Evolutionary conservation across 768 basidiomycete genomes (phyloP).

Genomic region (Porpolomopsis calyptriformis): DNA sequence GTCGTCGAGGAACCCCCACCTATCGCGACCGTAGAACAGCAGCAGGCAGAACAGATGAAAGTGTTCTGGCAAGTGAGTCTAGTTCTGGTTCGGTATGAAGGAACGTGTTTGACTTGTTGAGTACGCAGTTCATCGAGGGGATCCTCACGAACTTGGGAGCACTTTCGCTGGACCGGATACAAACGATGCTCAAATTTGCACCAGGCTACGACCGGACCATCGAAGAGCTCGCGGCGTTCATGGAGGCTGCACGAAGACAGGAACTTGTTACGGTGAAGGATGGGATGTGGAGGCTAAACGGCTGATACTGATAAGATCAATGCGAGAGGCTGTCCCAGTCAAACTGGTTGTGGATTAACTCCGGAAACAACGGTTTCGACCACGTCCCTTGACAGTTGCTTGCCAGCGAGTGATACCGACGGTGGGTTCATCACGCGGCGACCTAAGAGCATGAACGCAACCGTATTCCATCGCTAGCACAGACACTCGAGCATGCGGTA

Average conservation of each 20-base stretch:
- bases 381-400: too few relatives aligned
- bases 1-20: conserved; percentile 35
- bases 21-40: conserved; percentile 51
- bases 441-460: too few relatives aligned
- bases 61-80: conserved; percentile 74
- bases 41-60: conserved; percentile 77
- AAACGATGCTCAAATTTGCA: conserved; percentile 77
- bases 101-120: neutral
- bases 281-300: conserved; percentile 53
- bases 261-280: conserved; percentile 62
- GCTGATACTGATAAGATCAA: neutral
- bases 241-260: conserved; percentile 74
- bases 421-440: too few relatives aligned
- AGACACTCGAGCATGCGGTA: too few relatives aligned
- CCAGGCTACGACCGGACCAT: conserved; percentile 71
- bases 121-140: conserved; percentile 68
- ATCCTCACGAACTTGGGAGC: conserved; percentile 83
- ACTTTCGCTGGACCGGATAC: conserved; percentile 72
- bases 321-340: neutral
- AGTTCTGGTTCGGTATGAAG: neutral
- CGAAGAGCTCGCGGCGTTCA: conserved; percentile 68
- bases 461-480: too few relatives aligned
- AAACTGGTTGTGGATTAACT: too few relatives aligned
- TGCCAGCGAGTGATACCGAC: too few relatives aligned
- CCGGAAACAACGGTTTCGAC: too few relatives aligned